Conservation (phyloP, 495 filamentous ascomycete species). For the Talaromyces nanjingensis region DNA sequence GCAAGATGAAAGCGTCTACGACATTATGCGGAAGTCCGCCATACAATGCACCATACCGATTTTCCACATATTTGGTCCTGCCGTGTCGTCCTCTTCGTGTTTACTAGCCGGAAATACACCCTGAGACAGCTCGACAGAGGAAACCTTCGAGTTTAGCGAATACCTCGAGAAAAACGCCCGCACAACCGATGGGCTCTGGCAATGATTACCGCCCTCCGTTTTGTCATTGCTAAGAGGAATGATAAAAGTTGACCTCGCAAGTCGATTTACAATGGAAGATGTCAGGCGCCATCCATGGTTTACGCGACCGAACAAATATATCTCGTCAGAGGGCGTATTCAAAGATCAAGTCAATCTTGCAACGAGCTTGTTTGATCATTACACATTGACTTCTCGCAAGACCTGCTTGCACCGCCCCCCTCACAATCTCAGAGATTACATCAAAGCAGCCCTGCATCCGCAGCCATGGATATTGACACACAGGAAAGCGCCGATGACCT, state of each 20-base stretch:
- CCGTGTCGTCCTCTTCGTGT: slow-evolving; percentile 93
- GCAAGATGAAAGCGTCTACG: slow-evolving; percentile 65
- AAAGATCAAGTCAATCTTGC: slow-evolving; percentile 75
- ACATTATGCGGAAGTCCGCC: slow-evolving; percentile 95
- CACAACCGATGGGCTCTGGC: slow-evolving; percentile 73
- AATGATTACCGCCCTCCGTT: slow-evolving; percentile 66
- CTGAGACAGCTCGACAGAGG: slow-evolving; percentile 84
- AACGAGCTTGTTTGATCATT: slow-evolving; percentile 88
- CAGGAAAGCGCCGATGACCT: slow-evolving; percentile 27
- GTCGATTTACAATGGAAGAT: slow-evolving; percentile 77
- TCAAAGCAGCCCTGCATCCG: slow-evolving; percentile 17
- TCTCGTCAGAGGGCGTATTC: slow-evolving; percentile 65
- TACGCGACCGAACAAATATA: slow-evolving; percentile 70
- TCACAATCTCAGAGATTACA: slow-evolving; percentile 24
- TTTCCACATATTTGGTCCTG: slow-evolving; percentile 94
- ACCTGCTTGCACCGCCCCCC: slow-evolving; percentile 42
- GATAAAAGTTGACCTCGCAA: slow-evolving; percentile 70
- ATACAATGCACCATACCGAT: slow-evolving; percentile 93
- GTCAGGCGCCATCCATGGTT: slow-evolving; percentile 95
- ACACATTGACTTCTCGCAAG: slow-evolving; percentile 76
- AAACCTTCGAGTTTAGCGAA: slow-evolving; percentile 77
- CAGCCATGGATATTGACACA: slow-evolving; percentile 47
- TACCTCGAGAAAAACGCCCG: slow-evolving; percentile 71
- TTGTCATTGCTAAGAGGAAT: slow-evolving; percentile 88
- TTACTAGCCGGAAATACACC: slow-evolving; percentile 94